Percentiles rank a stretch among this genome's conserved stretches.
phyloP scores from a whole-genome alignment of 257 asterid genomes.

The Apocynum venetum region DNA sequence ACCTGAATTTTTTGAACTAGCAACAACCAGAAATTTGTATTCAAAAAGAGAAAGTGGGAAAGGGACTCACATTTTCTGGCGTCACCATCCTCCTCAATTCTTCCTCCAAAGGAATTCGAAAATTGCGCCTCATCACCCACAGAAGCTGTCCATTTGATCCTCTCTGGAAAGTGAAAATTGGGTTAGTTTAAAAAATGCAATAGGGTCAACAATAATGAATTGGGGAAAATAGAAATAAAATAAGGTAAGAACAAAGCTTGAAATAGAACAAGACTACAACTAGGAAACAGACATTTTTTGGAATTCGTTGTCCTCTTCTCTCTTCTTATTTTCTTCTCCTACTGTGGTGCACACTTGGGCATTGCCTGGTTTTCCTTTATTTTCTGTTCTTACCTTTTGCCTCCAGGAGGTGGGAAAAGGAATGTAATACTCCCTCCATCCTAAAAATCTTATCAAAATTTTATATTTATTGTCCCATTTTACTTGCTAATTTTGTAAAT shows the following conservation, averaged over 20 bases:
- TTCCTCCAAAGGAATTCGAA: conserved; percentile 93
- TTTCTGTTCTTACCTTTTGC: background rate
- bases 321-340: background rate
- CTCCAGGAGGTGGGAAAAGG: background rate
- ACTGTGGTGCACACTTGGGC: background rate
- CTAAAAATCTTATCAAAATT: too few relatives aligned
- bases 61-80: conserved; percentile 78
- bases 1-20: background rate
- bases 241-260: conserved; percentile 14
- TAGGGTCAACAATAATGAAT: background rate
- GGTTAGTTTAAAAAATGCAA: background rate
- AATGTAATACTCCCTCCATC: too few relatives aligned
- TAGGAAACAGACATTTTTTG: background rate
- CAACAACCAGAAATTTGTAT: background rate
- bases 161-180: conserved; percentile 38
- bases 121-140: conserved; percentile 86
- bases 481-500: too few relatives aligned
- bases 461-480: too few relatives aligned
- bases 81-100: conserved; percentile 97
- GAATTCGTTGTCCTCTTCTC: background rate
- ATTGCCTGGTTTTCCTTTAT: background rate
- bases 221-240: conserved; percentile 13
- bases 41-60: conserved; percentile 7
- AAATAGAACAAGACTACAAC: background rate
- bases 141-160: conserved; percentile 64